These are phyloP conservation scores for Skeletonema marinoi DNA, from an alignment of 108 stramenopile genomes.

Conservation along the genomic window DNA sequence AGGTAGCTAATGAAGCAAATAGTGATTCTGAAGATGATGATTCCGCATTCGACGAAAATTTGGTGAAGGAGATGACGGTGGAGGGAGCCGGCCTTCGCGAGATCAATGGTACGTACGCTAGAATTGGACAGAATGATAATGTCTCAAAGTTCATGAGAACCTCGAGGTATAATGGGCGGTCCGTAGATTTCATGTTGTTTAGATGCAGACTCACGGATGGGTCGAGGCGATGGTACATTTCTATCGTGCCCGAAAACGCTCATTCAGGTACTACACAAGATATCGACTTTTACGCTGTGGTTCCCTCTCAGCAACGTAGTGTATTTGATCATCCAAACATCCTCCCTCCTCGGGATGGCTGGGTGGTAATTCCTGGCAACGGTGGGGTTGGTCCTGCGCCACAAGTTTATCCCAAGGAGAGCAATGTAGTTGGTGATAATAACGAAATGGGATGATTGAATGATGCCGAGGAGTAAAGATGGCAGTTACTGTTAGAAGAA, in stretches of 20 bases:
- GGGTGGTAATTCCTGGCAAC: slow-evolving; percentile 3
- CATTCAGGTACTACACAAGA: slow-evolving; percentile 82
- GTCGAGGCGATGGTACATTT: slow-evolving; percentile 91
- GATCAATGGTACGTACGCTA: slow-evolving; percentile 55
- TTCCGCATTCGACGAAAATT: slow-evolving; percentile 25
- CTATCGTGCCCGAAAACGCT: slow-evolving; percentile 70
- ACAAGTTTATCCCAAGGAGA: neutral
- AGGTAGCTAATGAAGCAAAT: too few relatives aligned
- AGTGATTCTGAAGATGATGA: slow-evolving; percentile 75
- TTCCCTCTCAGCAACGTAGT: neutral
- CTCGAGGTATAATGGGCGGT: slow-evolving; percentile 47
- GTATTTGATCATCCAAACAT: neutral
- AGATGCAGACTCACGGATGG: slow-evolving; percentile 86
- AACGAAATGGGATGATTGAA: neutral
- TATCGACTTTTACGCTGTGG: slow-evolving; percentile 84
- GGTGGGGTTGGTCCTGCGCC: neutral
- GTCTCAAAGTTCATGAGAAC: slow-evolving; percentile 60
- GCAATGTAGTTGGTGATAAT: neutral
- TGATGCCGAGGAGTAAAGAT: too few relatives aligned
- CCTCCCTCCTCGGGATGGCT: slow-evolving; percentile 1
- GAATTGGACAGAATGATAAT: slow-evolving; percentile 56
- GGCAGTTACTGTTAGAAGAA: too few relatives aligned
- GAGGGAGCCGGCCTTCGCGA: slow-evolving; percentile 70
- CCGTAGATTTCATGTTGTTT: slow-evolving; percentile 53
- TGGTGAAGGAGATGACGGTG: slow-evolving; percentile 47